Conservation (phyloP, 2,329 filamentous ascomycete species). For the Fusarium hostae region DNA sequence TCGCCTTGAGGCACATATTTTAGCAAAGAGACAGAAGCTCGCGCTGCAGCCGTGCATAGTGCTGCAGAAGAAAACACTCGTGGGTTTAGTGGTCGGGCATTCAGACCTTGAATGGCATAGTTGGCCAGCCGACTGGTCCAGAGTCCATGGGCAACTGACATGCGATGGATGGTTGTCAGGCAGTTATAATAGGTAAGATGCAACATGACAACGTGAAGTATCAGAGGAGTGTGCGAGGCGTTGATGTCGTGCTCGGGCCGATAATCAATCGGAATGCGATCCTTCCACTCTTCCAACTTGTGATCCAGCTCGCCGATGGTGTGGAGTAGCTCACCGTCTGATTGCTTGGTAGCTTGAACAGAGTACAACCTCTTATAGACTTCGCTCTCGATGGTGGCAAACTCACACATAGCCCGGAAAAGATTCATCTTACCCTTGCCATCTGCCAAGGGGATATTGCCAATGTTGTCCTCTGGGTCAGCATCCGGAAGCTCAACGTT, state of each 20-base stretch:
- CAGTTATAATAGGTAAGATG: constrained; percentile 99
- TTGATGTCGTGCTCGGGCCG: constrained; percentile 97
- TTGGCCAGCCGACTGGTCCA: constrained; percentile 97
- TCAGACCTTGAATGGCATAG: constrained; percentile 93
- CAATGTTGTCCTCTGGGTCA: constrained; percentile 90
- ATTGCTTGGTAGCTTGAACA: constrained; percentile 89
- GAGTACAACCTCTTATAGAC: constrained; percentile 96
- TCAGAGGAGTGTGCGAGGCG: constrained; percentile 89
- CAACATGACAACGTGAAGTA: constrained; percentile 91
- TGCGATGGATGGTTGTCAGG: constrained; percentile 95
- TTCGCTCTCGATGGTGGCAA: constrained; percentile 90
- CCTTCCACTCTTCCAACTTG: constrained; percentile 94
- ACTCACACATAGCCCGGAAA: constrained; percentile 91
- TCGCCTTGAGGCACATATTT: constrained; percentile 98
- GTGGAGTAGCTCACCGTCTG: constrained; percentile 91
- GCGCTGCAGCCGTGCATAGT: constrained; percentile 89
- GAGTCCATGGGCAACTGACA: constrained; percentile 97
- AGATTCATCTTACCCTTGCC: constrained; percentile 94
- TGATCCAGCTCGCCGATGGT: constrained; percentile 95
- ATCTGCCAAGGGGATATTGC: constrained; percentile 90
- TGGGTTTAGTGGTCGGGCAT: constrained; percentile 89
- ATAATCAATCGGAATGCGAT: constrained; percentile 93
- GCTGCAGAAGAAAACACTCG: constrained; percentile 94
- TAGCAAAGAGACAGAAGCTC: constrained; percentile 91
- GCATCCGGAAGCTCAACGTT: constrained; percentile 95